These are phyloP conservation scores for Venturia nashicola DNA, from an alignment of 2,329 filamentous ascomycete species.

Conservation along the genomic window DNA sequence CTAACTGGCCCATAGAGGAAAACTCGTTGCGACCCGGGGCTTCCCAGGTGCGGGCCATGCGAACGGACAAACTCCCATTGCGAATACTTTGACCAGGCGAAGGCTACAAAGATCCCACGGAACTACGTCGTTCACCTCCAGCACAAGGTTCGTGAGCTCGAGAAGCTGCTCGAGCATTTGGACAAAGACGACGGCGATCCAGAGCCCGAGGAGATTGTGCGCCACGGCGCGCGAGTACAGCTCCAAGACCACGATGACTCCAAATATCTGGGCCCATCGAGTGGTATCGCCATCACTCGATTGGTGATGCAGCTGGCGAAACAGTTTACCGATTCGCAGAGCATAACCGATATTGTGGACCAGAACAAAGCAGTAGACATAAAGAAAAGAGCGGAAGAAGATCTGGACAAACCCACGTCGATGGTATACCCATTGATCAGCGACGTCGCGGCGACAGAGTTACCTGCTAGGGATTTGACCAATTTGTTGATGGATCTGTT, in stretches of 20 bases:
- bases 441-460: slow-evolving; percentile 60
- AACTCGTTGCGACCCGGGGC: slow-evolving; percentile 85
- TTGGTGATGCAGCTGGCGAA: slow-evolving; percentile 95
- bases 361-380: slow-evolving; percentile 55
- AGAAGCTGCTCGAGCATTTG: slow-evolving; percentile 67
- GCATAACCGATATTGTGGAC: slow-evolving; percentile 84
- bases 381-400: slow-evolving; percentile 53
- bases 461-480: slow-evolving; percentile 63
- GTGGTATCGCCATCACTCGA: slow-evolving; percentile 88
- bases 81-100: slow-evolving; percentile 89
- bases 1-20: slow-evolving; percentile 54
- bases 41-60: slow-evolving; percentile 85
- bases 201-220: slow-evolving; percentile 73
- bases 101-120: slow-evolving; percentile 73
- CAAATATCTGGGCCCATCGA: slow-evolving; percentile 84
- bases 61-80: slow-evolving; percentile 83
- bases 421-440: slow-evolving; percentile 90
- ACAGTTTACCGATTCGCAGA: slow-evolving; percentile 79
- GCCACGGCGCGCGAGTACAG: slow-evolving; percentile 73
- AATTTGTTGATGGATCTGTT: slow-evolving; percentile 76
- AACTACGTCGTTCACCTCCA: slow-evolving; percentile 89
- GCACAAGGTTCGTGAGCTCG: slow-evolving; percentile 69
- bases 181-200: slow-evolving; percentile 61
- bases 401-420: slow-evolving; percentile 53
- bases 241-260: slow-evolving; percentile 78